A percentile compares a stretch with the other conserved stretches of the same genome.
Conservation (phyloP, 805 yeast species). For the Metschnikowia kunwiensis region DNA sequence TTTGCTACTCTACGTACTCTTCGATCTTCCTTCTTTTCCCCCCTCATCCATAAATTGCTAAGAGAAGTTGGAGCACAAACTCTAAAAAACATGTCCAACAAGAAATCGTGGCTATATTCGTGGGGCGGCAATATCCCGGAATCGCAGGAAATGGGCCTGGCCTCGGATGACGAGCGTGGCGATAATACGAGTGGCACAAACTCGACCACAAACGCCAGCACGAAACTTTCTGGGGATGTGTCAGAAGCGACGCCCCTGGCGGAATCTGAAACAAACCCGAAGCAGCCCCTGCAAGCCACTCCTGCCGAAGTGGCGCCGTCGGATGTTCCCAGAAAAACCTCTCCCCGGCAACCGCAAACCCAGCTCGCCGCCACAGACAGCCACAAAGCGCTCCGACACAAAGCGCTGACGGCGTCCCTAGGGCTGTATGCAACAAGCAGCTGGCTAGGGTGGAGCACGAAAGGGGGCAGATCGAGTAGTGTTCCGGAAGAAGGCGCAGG, state of each 20-base stretch:
- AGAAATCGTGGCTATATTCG: conserved; percentile 7
- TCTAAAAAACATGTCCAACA: no score
- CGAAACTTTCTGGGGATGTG: no score
- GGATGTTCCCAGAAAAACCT: not conserved
- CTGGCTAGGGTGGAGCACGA: conserved; percentile 30
- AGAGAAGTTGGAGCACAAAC: no score
- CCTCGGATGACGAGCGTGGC: no score
- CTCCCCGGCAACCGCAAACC: not conserved
- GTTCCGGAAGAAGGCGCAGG: conserved; percentile 1
- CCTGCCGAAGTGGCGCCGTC: not conserved
- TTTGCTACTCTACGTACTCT: no score
- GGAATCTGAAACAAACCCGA: not conserved
- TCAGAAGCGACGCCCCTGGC: no score
- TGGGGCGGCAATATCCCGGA: conserved; percentile 4
- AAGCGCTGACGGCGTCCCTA: conserved; percentile 25
- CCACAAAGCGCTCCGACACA: conserved; percentile 11
- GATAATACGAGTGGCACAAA: no score
- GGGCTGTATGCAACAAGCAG: conserved; percentile 15
- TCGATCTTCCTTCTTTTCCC: no score
- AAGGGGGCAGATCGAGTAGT: conserved; percentile 11
- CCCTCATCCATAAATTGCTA: no score
- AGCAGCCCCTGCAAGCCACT: not conserved
- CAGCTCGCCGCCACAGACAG: not conserved
- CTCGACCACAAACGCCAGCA: no score
- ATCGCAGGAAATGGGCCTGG: not conserved